A percentile compares a stretch with the other conserved stretches of the same genome.
Evolutionary conservation across 2,329 filamentous ascomycete species (phyloP).

Genomic region (Aschersonia sp.): DNA sequence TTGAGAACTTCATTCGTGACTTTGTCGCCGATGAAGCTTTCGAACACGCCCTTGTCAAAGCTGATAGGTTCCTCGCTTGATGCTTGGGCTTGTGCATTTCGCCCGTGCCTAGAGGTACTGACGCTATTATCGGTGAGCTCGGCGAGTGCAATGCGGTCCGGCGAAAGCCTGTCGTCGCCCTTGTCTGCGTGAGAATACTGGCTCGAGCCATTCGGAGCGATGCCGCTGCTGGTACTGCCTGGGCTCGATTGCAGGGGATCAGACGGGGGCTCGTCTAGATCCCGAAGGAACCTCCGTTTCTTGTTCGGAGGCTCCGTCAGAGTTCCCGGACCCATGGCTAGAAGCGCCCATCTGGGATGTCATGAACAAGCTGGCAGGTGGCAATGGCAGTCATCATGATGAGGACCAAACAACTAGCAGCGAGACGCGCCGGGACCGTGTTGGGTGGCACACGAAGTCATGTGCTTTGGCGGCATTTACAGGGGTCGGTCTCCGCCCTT

Average conservation of each 20-base stretch:
- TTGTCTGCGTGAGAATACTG: slow-evolving; percentile 12
- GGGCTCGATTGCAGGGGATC: slow-evolving; percentile 11
- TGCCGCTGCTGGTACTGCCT: slow-evolving; percentile 9
- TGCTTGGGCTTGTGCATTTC: no score
- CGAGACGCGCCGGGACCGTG: slow-evolving; percentile 25
- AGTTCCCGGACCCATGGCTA: slow-evolving; percentile 22
- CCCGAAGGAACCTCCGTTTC: slow-evolving; percentile 23
- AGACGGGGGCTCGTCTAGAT: slow-evolving; percentile 15
- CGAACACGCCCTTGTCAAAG: slow-evolving; percentile 44
- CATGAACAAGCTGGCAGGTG: neutral
- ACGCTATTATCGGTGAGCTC: slow-evolving; percentile 6
- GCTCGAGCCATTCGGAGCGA: slow-evolving; percentile 1
- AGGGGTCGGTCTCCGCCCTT: no score
- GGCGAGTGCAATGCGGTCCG: slow-evolving; percentile 5
- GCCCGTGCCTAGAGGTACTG: slow-evolving; percentile 3
- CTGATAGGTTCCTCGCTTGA: slow-evolving; percentile 12
- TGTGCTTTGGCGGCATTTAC: slow-evolving; percentile 6
- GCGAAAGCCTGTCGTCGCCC: slow-evolving; percentile 8
- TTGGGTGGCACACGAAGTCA: slow-evolving; percentile 24
- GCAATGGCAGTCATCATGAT: neutral
- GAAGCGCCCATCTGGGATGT: slow-evolving; percentile 1
- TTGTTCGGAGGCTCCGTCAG: slow-evolving; percentile 30
- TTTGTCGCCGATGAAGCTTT: slow-evolving; percentile 43
- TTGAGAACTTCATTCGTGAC: slow-evolving; percentile 32
- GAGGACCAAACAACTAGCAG: slow-evolving; percentile 3